These are phyloP conservation scores for Mentha longifolia DNA, from an alignment of 257 asterid genomes.

Conservation along the genomic window DNA sequence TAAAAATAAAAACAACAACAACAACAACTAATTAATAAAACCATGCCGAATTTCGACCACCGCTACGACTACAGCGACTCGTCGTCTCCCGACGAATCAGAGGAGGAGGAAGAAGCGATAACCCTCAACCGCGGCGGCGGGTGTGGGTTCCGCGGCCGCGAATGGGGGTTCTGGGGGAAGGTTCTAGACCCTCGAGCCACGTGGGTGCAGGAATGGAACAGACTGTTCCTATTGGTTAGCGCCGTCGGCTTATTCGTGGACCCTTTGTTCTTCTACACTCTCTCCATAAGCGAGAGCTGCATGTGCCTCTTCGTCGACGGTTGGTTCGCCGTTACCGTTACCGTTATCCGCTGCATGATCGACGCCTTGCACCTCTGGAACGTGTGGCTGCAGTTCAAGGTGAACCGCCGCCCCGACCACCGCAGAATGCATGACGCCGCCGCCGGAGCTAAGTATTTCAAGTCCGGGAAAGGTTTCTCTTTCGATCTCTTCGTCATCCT, in stretches of 20 bases:
- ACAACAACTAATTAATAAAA: background rate
- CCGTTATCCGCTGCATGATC: constrained; percentile 85
- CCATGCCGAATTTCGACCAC: constrained; percentile 47
- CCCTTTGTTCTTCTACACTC: constrained; percentile 82
- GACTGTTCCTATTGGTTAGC: constrained; percentile 72
- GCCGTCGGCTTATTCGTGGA: constrained; percentile 81
- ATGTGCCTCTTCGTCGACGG: constrained; percentile 91
- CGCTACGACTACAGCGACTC: constrained; percentile 37
- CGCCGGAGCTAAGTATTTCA: constrained; percentile 52
- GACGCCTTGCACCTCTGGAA: constrained; percentile 84
- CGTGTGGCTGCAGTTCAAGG: constrained; percentile 82
- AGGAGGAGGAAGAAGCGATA: constrained; percentile 29
- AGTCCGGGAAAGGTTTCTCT: constrained; percentile 62
- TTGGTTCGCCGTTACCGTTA: constrained; percentile 83
- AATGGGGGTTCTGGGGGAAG: constrained; percentile 47
- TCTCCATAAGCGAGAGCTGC: constrained; percentile 76
- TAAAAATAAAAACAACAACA: no score
- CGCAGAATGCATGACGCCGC: constrained; percentile 26
- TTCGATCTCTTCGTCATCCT: constrained; percentile 89
- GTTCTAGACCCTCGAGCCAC: constrained; percentile 59
- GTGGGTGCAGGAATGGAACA: constrained; percentile 93
- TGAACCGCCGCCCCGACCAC: constrained; percentile 44
- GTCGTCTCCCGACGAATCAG: constrained; percentile 30
- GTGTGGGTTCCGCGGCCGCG: constrained; percentile 26
- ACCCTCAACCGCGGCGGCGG: constrained; percentile 24